Evolutionary conservation across 345 rosid genomes (phyloP).

Genomic region (Brassica rapa): DNA sequence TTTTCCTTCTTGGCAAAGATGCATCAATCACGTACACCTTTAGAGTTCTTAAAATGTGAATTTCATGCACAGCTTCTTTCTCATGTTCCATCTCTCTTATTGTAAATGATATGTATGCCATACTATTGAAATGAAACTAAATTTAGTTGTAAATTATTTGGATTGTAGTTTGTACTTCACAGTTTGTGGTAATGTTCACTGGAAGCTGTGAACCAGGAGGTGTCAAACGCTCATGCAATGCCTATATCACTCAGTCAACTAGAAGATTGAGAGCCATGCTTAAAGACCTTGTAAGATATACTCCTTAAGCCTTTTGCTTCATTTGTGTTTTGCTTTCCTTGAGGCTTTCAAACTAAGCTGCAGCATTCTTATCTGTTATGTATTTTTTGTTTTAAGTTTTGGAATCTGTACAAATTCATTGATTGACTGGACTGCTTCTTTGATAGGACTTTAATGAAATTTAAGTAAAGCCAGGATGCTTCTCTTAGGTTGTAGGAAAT

Average conservation of each 20-base stretch:
- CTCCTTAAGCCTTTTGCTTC: not conserved
- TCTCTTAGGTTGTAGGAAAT: not conserved
- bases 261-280: constrained; percentile 75
- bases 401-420: constrained; percentile 5
- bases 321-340: constrained; percentile 7
- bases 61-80: constrained; percentile 21
- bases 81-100: constrained; percentile 11
- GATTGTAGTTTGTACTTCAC: constrained; percentile 72
- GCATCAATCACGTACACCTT: constrained; percentile 4
- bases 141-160: constrained; percentile 15
- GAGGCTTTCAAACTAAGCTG: constrained; percentile 9
- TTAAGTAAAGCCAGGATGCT: not conserved
- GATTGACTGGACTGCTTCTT: constrained; percentile 6
- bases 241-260: constrained; percentile 82
- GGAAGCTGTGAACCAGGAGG: constrained; percentile 48
- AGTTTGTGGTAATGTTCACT: constrained; percentile 89
- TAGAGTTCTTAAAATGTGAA: constrained; percentile 18
- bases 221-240: constrained; percentile 56
- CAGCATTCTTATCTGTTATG: not conserved
- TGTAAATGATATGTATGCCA: not conserved
- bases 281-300: constrained; percentile 79
- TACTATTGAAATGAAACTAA: constrained; percentile 1
- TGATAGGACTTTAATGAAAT: not conserved
- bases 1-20: constrained; percentile 7
- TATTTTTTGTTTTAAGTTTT: not conserved